Base-by-base conservation (phyloP, 2,329 filamentous ascomycete genomes). In the Chalara sp. region DNA sequence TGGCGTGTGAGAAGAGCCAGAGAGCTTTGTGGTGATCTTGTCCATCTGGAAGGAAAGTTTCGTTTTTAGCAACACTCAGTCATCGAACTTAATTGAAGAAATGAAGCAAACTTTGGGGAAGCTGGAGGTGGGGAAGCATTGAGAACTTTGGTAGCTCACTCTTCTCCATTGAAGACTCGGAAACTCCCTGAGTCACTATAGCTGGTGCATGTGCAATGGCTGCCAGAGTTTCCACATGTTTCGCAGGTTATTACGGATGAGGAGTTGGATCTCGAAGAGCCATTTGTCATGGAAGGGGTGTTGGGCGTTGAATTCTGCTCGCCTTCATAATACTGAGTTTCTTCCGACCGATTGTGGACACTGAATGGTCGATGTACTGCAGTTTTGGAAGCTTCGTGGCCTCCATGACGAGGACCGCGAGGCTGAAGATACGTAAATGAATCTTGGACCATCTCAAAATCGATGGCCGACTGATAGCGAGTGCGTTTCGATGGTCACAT, bases 171-270 rank as follows among this genome's bases (percentile, higher is more conserved):
- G 33, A 48, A 48, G 21, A 37, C 33, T 37, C 37, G 13, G 31
- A 49, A 4, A 31, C 39, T 49, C n/a, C 31, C 40, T 29, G 40
- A 33, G 32, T 49, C 47, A 29, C n/a, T n/a, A n/a, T n/a, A n/a
- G n/a, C 47, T 49, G 10, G 12, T 28, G 30, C 47, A 49, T 12
- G 29, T 13, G n/a, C 39, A 49, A 7, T 44, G 32, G 5, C 35
- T 8, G 21, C n/a, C 41, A 3, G 47, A 31, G 28, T 32, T 37
- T 10, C 48, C 48, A 45, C 48, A 50, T 13, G 8, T 33, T 28
- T 50, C 48, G 33, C 48, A 50, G 31, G 41, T 40, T 29, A 44
- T 5, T 8, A 50, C 37, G 6, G 48, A 50, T 35, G 48, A 50
- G 8, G 48, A 39, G 8, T 21, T 30, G 21, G 48, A 50, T 35